Evolutionary conservation across 768 basidiomycete species (phyloP).

Genomic region (Tulasnella sp.): DNA sequence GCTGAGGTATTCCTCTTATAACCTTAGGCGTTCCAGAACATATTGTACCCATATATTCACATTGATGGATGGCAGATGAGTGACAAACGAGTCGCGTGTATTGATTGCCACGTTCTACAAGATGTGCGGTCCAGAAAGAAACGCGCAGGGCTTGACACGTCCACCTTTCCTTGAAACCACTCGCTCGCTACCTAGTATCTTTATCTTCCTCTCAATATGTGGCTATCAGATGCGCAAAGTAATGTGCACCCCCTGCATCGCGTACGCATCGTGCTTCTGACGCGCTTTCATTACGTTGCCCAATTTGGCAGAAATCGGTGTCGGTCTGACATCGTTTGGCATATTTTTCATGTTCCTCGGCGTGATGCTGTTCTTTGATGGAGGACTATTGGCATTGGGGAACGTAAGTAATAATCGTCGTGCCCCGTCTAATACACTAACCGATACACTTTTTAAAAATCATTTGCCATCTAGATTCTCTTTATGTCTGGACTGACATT

Average conservation of each 20-base stretch:
- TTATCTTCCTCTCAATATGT: conserved; percentile 21
- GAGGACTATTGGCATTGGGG: conserved; percentile 89
- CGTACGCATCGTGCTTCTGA: background rate
- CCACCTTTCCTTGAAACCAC: background rate
- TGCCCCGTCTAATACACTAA: conserved; percentile 12
- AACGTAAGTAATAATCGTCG: conserved; percentile 50
- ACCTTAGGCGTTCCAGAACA: no score
- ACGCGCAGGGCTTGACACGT: background rate
- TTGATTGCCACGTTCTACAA: background rate
- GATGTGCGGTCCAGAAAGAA: no score
- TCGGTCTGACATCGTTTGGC: conserved; percentile 92
- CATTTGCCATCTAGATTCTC: conserved; percentile 67
- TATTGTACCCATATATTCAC: no score
- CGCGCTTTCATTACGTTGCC: conserved; percentile 18
- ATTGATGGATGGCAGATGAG: no score
- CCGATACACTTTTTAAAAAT: background rate
- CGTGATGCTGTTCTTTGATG: conserved; percentile 93
- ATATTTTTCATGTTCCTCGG: conserved; percentile 93
- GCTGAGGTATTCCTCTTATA: no score
- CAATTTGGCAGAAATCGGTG: conserved; percentile 71
- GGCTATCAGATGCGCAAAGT: conserved; percentile 23
- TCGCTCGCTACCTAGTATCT: background rate
- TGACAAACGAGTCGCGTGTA: background rate
- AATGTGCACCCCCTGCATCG: background rate
- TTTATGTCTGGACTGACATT: conserved; percentile 91